Evolutionary conservation across 2,329 filamentous ascomycete species (phyloP).

Genomic region (Stagonosporopsis cucurbitacearum): DNA sequence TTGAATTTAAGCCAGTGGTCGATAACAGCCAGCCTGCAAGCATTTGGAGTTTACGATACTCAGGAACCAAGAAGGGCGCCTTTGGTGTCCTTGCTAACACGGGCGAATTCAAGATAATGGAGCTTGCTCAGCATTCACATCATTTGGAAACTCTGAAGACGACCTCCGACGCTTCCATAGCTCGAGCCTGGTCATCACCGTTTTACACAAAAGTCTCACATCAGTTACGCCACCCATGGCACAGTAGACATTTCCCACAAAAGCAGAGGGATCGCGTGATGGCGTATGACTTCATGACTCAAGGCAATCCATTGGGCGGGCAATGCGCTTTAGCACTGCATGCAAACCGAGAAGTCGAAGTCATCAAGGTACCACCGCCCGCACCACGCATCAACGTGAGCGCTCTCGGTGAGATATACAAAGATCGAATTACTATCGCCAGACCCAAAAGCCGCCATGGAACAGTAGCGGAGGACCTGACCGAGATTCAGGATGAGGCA

Average conservation of each 20-base stretch:
- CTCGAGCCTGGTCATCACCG: constrained; percentile 50
- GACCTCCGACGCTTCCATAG: constrained; percentile 27
- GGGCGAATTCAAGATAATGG: constrained; percentile 64
- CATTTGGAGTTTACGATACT: constrained; percentile 69
- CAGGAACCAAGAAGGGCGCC: constrained; percentile 62
- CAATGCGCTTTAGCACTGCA: constrained; percentile 61
- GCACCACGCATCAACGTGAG: constrained; percentile 53
- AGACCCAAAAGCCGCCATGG: constrained; percentile 39
- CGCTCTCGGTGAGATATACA: constrained; percentile 53
- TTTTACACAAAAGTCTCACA: constrained; percentile 55
- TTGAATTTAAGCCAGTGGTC: constrained; percentile 64
- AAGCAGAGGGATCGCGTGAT: constrained; percentile 59
- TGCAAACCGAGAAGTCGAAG: constrained; percentile 58
- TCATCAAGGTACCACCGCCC: constrained; percentile 56
- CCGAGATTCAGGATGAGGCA: constrained; percentile 40
- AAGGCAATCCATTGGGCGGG: constrained; percentile 53
- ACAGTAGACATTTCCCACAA: constrained; percentile 52
- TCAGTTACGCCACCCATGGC: constrained; percentile 53
- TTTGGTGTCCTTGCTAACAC: constrained; percentile 65
- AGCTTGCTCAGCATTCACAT: constrained; percentile 60
- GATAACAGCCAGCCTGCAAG: constrained; percentile 56
- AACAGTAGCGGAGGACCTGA: constrained; percentile 45
- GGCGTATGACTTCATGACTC: constrained; percentile 66
- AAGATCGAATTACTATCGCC: constrained; percentile 40
- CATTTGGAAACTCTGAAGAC: constrained; percentile 30